A percentile compares a stretch with the other conserved stretches of the same genome.
Evolutionary conservation across 805 yeast genomes (phyloP).

Genomic region (Candida methanosorbosa): DNA sequence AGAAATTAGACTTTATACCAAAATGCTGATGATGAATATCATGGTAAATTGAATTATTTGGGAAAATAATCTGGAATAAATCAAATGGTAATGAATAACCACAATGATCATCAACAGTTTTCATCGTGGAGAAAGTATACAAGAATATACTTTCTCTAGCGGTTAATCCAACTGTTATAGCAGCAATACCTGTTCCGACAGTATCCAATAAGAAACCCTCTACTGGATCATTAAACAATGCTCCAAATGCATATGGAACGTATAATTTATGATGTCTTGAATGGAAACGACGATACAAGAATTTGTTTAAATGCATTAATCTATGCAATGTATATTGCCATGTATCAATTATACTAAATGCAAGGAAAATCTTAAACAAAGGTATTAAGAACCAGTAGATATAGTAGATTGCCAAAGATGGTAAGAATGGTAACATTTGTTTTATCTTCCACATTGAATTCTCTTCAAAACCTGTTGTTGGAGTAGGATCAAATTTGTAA

Average conservation of each 20-base stretch:
- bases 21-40: constrained; percentile 97
- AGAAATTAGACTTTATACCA: constrained; percentile 87
- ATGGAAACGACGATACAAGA: constrained; percentile 73
- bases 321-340: constrained; percentile 95
- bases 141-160: constrained; percentile 71
- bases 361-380: constrained; percentile 42
- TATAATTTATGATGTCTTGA: constrained; percentile 91
- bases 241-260: constrained; percentile 96
- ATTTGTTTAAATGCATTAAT: constrained; percentile 75
- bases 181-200: constrained; percentile 82
- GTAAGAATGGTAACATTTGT: constrained; percentile 27
- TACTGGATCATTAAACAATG: constrained; percentile 85
- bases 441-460: constrained; percentile 37
- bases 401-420: constrained; percentile 39
- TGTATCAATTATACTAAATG: constrained; percentile 74
- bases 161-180: constrained; percentile 49
- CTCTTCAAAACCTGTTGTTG: constrained; percentile 43
- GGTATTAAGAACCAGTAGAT: constrained; percentile 62
- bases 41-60: constrained; percentile 92
- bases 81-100: constrained; percentile 94
- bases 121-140: constrained; percentile 84
- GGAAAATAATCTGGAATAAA: constrained; percentile 83
- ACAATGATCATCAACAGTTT: constrained; percentile 97
- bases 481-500: constrained; percentile 46
- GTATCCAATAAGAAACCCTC: constrained; percentile 94